Base-by-base conservation (phyloP, 352 stramenopile genomes). In the Globisporangium megalacanthum region DNA sequence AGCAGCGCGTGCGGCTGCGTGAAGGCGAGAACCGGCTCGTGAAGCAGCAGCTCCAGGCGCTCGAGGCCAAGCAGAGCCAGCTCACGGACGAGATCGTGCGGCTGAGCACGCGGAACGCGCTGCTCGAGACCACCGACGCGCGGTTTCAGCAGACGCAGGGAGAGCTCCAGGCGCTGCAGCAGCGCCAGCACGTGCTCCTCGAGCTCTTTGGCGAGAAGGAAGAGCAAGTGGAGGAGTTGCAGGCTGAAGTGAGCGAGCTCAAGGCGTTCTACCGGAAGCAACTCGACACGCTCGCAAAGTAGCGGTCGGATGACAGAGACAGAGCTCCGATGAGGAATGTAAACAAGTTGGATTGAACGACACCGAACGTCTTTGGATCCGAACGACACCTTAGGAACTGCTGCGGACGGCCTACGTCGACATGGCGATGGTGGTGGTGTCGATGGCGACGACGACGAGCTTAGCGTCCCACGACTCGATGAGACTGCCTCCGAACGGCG, bases 161-260 rank as follows among this genome's bases (percentile, higher is more conserved):
- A 0, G 70, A 86, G 54, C 56, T 92, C 8, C 66, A 57, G 53
- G 61, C 83, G 52, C 58, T 94, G 20, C 73, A 86, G 51, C 77
- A 90, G 50, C 81, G 81, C n/a, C 81, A 94, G 56, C 78, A 90
- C 29, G 79, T 94, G 49, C 51, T 94, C 31, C 65, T 94, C 7
- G 84, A 94, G 54, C 70, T 94, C 8, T 88, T 94, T 63, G 84
- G 84, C 31, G 84, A 94, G 41, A 94, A 91, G 57, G 84, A 94
- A 56, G 84, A 94, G 58, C 81, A 94, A 45, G 78, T 94, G 10
- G 84, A 94, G 54, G 84, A 94, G 51, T 53, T 94, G 9, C 81
- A 92, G 58, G 60, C 75, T 2, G 82, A 94, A 55, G 79, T 94
- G 8, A 68, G 71, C 20, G 81, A 92, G 50, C 79, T 91, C 37